These are phyloP conservation scores for Fusarium tupiense DNA, from an alignment of 2,329 filamentous ascomycete genomes.

Conservation along the genomic window DNA sequence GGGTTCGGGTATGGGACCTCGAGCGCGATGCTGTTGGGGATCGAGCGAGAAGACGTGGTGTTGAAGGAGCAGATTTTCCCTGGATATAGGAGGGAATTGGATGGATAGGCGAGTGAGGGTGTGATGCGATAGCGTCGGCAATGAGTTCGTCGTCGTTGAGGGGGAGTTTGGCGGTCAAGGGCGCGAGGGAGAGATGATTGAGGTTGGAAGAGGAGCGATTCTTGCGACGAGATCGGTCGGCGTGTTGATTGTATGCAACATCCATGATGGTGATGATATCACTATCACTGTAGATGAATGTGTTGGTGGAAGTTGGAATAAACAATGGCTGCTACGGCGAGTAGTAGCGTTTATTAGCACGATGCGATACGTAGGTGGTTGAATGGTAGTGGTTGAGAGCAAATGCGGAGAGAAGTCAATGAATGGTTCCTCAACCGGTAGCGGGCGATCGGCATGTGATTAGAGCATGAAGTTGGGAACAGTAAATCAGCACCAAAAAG, in stretches of 20 bases:
- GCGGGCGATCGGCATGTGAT: conserved; percentile 39
- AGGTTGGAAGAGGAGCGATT: conserved; percentile 68
- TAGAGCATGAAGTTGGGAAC: conserved; percentile 2
- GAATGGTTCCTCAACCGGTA: conserved; percentile 24
- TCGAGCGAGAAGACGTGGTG: conserved; percentile 69
- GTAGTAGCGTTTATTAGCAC: conserved; percentile 1
- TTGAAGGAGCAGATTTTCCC: conserved; percentile 70
- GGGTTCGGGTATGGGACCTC: conserved; percentile 55
- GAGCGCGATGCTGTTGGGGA: conserved; percentile 63
- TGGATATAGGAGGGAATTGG: conserved; percentile 64
- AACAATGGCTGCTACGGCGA: neutral
- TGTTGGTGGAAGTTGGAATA: neutral
- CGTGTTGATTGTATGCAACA: conserved; percentile 68
- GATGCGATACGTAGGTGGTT: conserved; percentile 1
- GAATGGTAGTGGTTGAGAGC: conserved; percentile 3
- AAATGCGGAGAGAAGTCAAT: conserved; percentile 33
- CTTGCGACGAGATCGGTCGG: conserved; percentile 66
- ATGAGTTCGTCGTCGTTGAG: conserved; percentile 63
- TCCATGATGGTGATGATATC: conserved; percentile 56
- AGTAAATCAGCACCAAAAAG: conserved; percentile 12
- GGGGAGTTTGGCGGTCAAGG: conserved; percentile 69
- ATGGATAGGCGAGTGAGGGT: conserved; percentile 44
- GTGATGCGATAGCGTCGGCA: conserved; percentile 44
- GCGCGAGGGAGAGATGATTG: conserved; percentile 70
- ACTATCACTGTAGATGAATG: neutral